A percentile compares a stretch with the other conserved stretches of the same genome.
These are phyloP conservation scores for Phytophthora melonis DNA, from an alignment of 352 stramenopile species.

Conservation along the genomic window DNA sequence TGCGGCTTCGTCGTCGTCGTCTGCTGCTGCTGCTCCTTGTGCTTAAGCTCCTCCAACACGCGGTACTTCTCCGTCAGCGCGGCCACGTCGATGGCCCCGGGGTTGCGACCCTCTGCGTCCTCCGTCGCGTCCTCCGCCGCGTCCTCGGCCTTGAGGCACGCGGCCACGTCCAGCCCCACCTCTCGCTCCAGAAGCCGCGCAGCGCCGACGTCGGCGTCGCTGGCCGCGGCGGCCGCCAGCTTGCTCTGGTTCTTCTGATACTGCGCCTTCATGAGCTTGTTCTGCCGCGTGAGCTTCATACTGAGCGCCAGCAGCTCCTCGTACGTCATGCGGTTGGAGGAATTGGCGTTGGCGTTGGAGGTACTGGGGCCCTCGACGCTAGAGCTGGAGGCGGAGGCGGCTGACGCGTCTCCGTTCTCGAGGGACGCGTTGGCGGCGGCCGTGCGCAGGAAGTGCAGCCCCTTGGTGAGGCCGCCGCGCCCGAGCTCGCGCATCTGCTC, in stretches of 20 bases:
- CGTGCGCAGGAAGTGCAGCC: slow-evolving; percentile 80
- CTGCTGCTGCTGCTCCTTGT: slow-evolving; percentile 45
- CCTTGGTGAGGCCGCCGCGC: slow-evolving; percentile 75
- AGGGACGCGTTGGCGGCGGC: slow-evolving; percentile 29
- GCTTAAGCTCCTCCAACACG: slow-evolving; percentile 52
- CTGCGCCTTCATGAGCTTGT: slow-evolving; percentile 88
- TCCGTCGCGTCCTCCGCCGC: too few relatives aligned
- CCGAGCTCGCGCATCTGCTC: slow-evolving; percentile 91
- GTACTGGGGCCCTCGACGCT: too few relatives aligned
- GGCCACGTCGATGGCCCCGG: slow-evolving; percentile 49
- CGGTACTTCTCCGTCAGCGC: slow-evolving; percentile 61
- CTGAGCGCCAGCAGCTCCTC: slow-evolving; percentile 85
- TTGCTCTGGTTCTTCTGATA: slow-evolving; percentile 81
- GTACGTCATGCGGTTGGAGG: slow-evolving; percentile 65
- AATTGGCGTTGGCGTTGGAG: neutral
- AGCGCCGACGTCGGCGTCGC: slow-evolving; percentile 65
- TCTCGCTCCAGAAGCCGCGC: slow-evolving; percentile 66
- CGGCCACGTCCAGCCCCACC: slow-evolving; percentile 72
- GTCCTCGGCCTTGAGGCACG: slow-evolving; percentile 43
- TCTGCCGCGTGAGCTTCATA: slow-evolving; percentile 91
- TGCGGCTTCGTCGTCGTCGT: neutral
- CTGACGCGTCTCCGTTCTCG: slow-evolving; percentile 22
- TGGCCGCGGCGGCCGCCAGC: slow-evolving; percentile 43
- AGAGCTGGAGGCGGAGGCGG: neutral
- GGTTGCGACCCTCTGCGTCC: slow-evolving; percentile 12